Conservation (phyloP, 2,329 filamentous ascomycete genomes). For the Xylaria sp. region DNA sequence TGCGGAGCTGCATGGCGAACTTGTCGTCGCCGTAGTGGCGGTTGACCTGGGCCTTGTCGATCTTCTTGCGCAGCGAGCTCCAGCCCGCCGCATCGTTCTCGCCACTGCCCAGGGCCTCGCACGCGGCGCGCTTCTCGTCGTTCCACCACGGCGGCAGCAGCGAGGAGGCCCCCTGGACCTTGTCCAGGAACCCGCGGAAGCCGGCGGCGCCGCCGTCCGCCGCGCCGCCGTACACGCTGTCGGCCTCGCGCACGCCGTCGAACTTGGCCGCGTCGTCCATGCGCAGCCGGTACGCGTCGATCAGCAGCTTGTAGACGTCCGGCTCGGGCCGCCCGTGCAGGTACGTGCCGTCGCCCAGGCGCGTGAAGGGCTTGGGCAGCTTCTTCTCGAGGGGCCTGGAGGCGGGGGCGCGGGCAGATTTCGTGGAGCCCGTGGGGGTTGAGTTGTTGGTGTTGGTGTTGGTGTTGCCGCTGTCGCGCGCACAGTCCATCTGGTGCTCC, state of each 20-base stretch:
- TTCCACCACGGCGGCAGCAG: constrained; percentile 52
- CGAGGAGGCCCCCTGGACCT: constrained; percentile 26
- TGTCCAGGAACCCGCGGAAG: constrained; percentile 43
- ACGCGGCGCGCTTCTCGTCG: constrained; percentile 41
- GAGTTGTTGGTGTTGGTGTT: constrained; percentile 23
- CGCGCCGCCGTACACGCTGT: constrained; percentile 36
- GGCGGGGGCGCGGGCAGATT: constrained; percentile 16
- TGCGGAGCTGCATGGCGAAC: constrained; percentile 54
- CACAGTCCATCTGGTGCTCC: constrained; percentile 48
- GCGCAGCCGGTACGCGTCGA: constrained; percentile 53
- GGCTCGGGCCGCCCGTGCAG: constrained; percentile 47
- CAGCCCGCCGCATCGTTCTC: no score
- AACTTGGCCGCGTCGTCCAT: constrained; percentile 41
- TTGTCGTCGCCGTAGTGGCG: constrained; percentile 46
- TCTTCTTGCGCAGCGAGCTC: constrained; percentile 31
- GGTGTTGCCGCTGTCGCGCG: constrained; percentile 6
- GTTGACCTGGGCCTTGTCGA: constrained; percentile 42
- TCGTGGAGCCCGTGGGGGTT: neutral
- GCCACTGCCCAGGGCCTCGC: constrained; percentile 38
- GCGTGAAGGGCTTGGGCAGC: constrained; percentile 43
- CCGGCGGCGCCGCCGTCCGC: constrained; percentile 31
- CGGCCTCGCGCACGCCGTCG: constrained; percentile 30
- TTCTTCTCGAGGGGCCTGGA: constrained; percentile 34
- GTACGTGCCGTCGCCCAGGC: constrained; percentile 44
- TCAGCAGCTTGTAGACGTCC: constrained; percentile 49